Evolutionary conservation across 345 rosid genomes (phyloP).

Genomic region (Ailanthus altissimus): DNA sequence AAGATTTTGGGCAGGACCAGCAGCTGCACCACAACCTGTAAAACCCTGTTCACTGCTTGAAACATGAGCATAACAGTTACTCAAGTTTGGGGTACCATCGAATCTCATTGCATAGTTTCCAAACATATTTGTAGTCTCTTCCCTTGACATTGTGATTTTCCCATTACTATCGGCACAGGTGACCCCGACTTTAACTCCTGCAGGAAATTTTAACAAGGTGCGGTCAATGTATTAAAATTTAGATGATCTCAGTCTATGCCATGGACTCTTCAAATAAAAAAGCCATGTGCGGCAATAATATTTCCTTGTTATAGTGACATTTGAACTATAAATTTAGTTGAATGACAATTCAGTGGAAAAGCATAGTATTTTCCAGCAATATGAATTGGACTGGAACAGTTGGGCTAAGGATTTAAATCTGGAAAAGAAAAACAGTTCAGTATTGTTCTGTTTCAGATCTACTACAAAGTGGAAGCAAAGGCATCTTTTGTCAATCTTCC

Average conservation of each 20-base stretch:
- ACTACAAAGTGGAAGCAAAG: not conserved
- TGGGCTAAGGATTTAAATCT: too few species aligned
- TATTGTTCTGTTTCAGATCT: not conserved
- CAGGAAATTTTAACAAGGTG: constrained; percentile 8
- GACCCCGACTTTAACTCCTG: constrained; percentile 64
- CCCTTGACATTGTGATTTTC: constrained; percentile 58
- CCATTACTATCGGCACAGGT: constrained; percentile 63
- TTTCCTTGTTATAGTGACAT: too few species aligned
- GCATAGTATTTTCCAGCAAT: not conserved
- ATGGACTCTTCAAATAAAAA: too few species aligned
- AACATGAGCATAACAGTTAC: constrained; percentile 67
- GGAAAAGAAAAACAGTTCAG: not conserved
- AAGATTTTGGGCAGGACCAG: constrained; percentile 65
- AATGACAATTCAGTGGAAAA: not conserved
- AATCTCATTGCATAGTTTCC: constrained; percentile 72
- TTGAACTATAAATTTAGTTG: not conserved
- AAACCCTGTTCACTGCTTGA: constrained; percentile 47
- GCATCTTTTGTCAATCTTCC: not conserved
- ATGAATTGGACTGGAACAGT: too few species aligned
- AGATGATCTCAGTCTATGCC: too few species aligned
- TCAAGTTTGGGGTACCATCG: constrained; percentile 77
- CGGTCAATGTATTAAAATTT: not conserved
- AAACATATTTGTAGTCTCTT: constrained; percentile 69
- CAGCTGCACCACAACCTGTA: constrained; percentile 46
- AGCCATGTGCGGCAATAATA: too few species aligned